Conservation (phyloP, 257 asterid genomes). For the Primulina tabacum region DNA sequence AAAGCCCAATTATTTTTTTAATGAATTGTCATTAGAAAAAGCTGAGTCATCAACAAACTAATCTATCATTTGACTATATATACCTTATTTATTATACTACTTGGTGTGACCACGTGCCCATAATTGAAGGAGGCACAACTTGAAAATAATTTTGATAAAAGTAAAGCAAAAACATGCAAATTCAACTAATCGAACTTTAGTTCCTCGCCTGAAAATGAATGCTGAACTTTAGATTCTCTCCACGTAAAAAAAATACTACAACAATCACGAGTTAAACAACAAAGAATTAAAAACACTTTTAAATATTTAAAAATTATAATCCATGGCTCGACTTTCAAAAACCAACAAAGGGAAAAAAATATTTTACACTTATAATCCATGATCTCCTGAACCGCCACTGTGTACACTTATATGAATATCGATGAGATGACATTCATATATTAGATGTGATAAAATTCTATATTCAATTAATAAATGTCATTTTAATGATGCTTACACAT, state of each 20-base stretch:
- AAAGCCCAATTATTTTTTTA: not conserved
- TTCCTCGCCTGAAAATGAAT: not conserved
- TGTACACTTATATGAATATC: no score
- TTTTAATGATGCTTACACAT: no score
- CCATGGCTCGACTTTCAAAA: not conserved
- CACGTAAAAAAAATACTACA: conserved; percentile 2
- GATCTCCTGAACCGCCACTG: no score
- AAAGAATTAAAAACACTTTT: not conserved
- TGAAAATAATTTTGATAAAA: not conserved
- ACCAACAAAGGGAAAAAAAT: no score
- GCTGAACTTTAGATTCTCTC: not conserved
- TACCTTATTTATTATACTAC: not conserved
- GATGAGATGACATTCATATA: no score
- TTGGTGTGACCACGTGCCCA: not conserved
- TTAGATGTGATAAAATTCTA: no score
- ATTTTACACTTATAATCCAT: no score
- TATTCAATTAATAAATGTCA: no score
- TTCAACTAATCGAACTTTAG: not conserved
- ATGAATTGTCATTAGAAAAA: no score
- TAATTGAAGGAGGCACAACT: not conserved
- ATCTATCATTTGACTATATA: not conserved
- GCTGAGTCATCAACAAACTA: no score
- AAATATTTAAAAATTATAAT: not conserved
- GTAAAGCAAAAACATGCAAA: conserved; percentile 12
- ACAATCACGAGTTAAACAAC: not conserved